These are phyloP conservation scores for Zygosaccharomyces sapae DNA, from an alignment of 1,139 yeast species.

Conservation along the genomic window DNA sequence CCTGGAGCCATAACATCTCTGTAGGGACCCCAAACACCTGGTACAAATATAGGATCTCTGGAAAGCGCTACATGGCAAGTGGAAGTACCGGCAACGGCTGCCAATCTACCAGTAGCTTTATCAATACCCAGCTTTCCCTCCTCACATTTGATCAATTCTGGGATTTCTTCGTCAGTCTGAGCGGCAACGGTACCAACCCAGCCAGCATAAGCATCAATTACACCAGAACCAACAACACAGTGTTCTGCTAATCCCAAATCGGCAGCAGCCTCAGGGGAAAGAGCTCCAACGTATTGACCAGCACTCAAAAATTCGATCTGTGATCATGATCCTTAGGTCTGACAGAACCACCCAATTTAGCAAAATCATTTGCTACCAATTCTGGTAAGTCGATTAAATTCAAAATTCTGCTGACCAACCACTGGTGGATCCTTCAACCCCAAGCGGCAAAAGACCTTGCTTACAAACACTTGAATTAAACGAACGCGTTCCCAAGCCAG, in stretches of 20 bases:
- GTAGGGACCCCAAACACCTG: conserved; percentile 99
- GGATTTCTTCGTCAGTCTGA: conserved; percentile 49
- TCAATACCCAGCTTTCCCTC: conserved; percentile 45
- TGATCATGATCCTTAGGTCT: conserved; percentile 38
- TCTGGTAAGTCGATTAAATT: conserved; percentile 66
- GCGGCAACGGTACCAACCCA: conserved; percentile 99
- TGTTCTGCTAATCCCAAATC: conserved; percentile 76
- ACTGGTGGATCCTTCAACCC: conserved; percentile 76
- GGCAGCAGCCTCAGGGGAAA: conserved; percentile 64
- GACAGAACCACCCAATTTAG: conserved; percentile 72
- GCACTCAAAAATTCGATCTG: conserved; percentile 66
- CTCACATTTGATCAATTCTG: conserved; percentile 43
- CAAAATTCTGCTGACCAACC: conserved; percentile 91
- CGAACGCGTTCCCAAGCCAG: conserved; percentile 80
- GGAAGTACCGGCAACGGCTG: conserved; percentile 98
- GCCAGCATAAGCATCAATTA: conserved; percentile 96
- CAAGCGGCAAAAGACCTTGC: conserved; percentile 90
- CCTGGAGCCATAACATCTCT: conserved; percentile 85
- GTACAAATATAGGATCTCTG: conserved; percentile 78
- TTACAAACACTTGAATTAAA: conserved; percentile 90
- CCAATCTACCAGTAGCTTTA: conserved; percentile 75
- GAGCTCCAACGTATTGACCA: conserved; percentile 79
- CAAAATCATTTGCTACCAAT: conserved; percentile 69
- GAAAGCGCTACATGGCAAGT: conserved; percentile 94
- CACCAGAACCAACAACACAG: conserved; percentile 90